phyloP scores from a whole-genome alignment of 768 basidiomycete genomes.

The Rossbeevera mucosa region DNA sequence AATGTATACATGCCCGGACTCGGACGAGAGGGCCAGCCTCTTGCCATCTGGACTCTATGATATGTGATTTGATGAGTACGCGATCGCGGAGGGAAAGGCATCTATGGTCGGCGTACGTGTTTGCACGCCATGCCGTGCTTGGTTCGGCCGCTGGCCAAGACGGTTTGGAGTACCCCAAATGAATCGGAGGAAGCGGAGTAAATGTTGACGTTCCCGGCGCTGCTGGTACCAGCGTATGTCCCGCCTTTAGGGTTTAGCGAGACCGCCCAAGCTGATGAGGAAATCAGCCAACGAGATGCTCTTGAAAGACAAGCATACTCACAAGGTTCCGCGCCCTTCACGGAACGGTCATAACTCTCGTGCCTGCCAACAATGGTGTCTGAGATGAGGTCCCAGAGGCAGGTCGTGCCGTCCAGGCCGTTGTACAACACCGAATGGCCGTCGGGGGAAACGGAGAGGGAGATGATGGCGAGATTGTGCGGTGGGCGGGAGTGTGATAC shows the following conservation, averaged over 20 bases:
- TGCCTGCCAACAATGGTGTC: constrained; percentile 59
- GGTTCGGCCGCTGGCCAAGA: constrained; percentile 59
- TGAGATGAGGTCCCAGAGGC: constrained; percentile 63
- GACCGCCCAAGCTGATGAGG: constrained; percentile 68
- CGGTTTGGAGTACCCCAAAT: constrained; percentile 60
- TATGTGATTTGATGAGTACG: not conserved
- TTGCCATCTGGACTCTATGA: constrained; percentile 83
- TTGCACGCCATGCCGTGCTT: constrained; percentile 76
- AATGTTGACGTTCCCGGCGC: constrained; percentile 65
- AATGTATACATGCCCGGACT: constrained; percentile 84
- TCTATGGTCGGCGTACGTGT: constrained; percentile 46
- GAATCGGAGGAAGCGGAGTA: constrained; percentile 64
- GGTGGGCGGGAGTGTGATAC: constrained; percentile 54
- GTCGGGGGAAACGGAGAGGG: constrained; percentile 64
- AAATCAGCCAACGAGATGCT: not conserved
- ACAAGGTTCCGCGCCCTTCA: constrained; percentile 62
- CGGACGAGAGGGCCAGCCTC: constrained; percentile 75
- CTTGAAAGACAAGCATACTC: constrained; percentile 28
- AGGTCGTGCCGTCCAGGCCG: constrained; percentile 79
- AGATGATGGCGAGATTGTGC: constrained; percentile 84
- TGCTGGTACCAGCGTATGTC: constrained; percentile 71
- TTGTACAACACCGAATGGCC: constrained; percentile 71
- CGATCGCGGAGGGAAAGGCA: not conserved
- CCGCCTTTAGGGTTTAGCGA: constrained; percentile 72
- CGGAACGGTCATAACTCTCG: constrained; percentile 67